Conservation (phyloP, 2,329 filamentous ascomycete species). For the Scedosporium apiospermum region DNA sequence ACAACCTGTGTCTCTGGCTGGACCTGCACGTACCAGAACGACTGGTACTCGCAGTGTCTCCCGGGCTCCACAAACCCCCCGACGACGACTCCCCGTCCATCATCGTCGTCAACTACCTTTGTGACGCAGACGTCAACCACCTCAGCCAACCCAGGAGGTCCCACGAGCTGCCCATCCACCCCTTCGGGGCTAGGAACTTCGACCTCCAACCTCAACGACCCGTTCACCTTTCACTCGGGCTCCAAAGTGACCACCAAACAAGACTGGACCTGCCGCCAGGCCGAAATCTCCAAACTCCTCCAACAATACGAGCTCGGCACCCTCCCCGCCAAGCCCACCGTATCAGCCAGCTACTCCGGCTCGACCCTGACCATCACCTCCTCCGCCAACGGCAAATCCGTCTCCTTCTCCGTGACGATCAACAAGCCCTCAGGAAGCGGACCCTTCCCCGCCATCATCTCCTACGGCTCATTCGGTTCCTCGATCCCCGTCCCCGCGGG, state of each 20-base stretch:
- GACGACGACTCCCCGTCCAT: neutral
- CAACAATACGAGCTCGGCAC: conserved; percentile 28
- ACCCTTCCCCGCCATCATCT: conserved; percentile 41
- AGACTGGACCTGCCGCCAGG: conserved; percentile 29
- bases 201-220: conserved; percentile 16
- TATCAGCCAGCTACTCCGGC: neutral
- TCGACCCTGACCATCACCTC: neutral
- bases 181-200: neutral
- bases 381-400: conserved; percentile 11
- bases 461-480: conserved; percentile 39
- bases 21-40: conserved; percentile 8
- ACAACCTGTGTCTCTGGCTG: conserved; percentile 6
- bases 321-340: conserved; percentile 22
- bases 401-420: conserved; percentile 21
- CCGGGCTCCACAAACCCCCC: neutral
- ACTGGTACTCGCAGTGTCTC: conserved; percentile 11
- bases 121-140: neutral
- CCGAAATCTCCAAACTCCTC: conserved; percentile 26
- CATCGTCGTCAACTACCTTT: neutral
- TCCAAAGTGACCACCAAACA: conserved; percentile 24
- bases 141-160: neutral
- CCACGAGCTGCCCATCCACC: neutral
- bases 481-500: conserved; percentile 44
- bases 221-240: conserved; percentile 29
- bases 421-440: conserved; percentile 16